These are phyloP conservation scores for Leishmania tropica DNA, from an alignment of 208 protist genomes.

Conservation along the genomic window DNA sequence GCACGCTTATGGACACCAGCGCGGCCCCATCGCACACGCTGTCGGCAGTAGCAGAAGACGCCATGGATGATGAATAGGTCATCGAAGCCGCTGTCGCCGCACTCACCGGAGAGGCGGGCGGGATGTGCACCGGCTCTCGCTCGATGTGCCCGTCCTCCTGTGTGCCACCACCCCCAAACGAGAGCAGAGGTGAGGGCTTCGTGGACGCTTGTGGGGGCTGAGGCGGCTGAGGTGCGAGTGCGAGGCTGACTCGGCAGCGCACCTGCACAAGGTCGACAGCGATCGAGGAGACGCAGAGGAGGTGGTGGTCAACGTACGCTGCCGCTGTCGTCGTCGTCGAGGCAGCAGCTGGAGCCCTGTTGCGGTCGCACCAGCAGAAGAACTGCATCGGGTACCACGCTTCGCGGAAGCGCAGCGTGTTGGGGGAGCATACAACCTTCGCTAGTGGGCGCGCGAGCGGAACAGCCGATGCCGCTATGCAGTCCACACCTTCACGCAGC, in stretches of 20 bases:
- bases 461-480: slow-evolving; percentile 16
- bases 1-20: slow-evolving; percentile 19
- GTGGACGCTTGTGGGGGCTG: neutral
- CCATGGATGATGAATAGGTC: neutral
- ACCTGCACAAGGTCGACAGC: slow-evolving; percentile 53
- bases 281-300: slow-evolving; percentile 56
- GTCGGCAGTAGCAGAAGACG: neutral
- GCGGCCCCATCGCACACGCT: neutral
- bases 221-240: neutral
- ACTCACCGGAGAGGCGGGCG: neutral
- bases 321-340: neutral
- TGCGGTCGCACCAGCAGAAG: slow-evolving; percentile 46
- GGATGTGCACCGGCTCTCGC: neutral
- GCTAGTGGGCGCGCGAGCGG: slow-evolving; percentile 20
- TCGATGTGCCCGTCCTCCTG: neutral
- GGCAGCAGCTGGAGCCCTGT: neutral
- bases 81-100: neutral
- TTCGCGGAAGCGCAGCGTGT: slow-evolving; percentile 62
- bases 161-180: no score
- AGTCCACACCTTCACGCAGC: slow-evolving; percentile 31
- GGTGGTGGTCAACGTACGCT: slow-evolving; percentile 18
- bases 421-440: slow-evolving; percentile 40
- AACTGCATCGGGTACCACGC: slow-evolving; percentile 53
- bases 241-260: neutral
- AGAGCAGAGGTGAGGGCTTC: neutral